Base-by-base conservation (phyloP, 2,329 filamentous ascomycete genomes). In the Aspergillaceae sp. region DNA sequence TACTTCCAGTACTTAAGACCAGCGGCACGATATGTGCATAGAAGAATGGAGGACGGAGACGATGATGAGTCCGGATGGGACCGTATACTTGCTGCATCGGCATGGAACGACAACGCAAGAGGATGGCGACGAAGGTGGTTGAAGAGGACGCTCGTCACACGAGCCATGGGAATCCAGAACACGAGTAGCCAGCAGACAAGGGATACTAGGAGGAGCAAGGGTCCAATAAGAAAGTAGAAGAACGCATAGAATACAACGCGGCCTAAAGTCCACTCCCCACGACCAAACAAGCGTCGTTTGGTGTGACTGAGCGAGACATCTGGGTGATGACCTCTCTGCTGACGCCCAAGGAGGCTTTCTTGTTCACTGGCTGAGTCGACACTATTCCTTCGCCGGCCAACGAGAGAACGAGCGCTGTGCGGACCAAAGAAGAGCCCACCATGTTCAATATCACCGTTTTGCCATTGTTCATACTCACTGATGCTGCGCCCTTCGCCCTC, bases 1-100 rank as follows among this genome's bases (percentile, higher is more conserved):
- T 98, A 98, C 70, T 98, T 98, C 91, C 94, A 98, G 73, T 98
- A 98, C 66, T 91, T 91, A 55, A 82, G 76, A 8, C 92, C 92
- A 8, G 94, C 91, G 38, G 92, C 92, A 48, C 94, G 86, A 70
- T 98, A 98, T 4, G 92, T 98, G 76, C 92, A 98, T 32, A 98
- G 77, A 11, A 98, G 74, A 50, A 98, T 91, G 7, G 90, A 91
- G 10, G 86, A 85, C 40, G 88, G 85, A 19, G 85, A 82, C 10
- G 86, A 85, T 40, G 88, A 85, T 19, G 85, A 82, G 10, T 82
- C 81, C 41, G 84, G 82, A 5, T 80, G 78, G 8, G 77, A 74
- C 46, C 90, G 84, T 28, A 86, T 82, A 59, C 85, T 86, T 47
- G 82, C 77, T 47, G 80, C 82, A 62, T 95, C 90, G 7, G 87